Conservation (phyloP, 1,139 yeast genomes). For the Fermentozyma sake region DNA sequence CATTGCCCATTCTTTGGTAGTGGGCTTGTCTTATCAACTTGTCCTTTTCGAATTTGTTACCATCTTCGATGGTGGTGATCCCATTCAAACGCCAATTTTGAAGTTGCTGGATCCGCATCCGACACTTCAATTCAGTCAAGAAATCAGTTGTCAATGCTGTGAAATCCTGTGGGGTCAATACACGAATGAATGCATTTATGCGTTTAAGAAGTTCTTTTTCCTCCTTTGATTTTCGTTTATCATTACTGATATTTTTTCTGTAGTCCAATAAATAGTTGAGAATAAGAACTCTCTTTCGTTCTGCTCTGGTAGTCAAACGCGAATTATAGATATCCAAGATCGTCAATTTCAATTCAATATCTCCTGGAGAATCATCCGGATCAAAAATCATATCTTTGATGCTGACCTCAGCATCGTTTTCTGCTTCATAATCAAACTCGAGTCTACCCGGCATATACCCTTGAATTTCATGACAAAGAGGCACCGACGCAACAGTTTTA, state of each 20-base stretch:
- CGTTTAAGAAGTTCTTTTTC: slow-evolving; percentile 76
- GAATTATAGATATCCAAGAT: slow-evolving; percentile 87
- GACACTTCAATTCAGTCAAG: slow-evolving; percentile 69
- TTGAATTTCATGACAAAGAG: slow-evolving; percentile 93
- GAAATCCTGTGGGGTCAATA: slow-evolving; percentile 79
- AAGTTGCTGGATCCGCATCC: slow-evolving; percentile 79
- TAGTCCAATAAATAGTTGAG: slow-evolving; percentile 79
- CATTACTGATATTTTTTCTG: slow-evolving; percentile 68
- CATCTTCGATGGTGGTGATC: slow-evolving; percentile 76
- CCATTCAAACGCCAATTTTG: slow-evolving; percentile 95
- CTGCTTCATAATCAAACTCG: slow-evolving; percentile 94
- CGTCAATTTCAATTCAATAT: slow-evolving; percentile 83
- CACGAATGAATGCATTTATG: slow-evolving; percentile 75
- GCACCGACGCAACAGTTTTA: slow-evolving; percentile 88
- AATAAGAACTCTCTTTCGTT: slow-evolving; percentile 77
- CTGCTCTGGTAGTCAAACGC: slow-evolving; percentile 86
- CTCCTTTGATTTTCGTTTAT: slow-evolving; percentile 81
- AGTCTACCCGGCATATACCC: slow-evolving; percentile 98
- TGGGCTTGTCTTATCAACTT: slow-evolving; percentile 60
- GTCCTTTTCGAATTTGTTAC: slow-evolving; percentile 84
- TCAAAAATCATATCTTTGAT: slow-evolving; percentile 95
- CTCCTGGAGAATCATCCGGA: slow-evolving; percentile 84
- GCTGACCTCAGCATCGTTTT: slow-evolving; percentile 92
- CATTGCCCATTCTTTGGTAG: slow-evolving; percentile 56
- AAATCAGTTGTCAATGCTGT: slow-evolving; percentile 68